Percentiles rank a stretch among this genome's conserved stretches.
These are phyloP conservation scores for Solanum neorickii DNA, from an alignment of 257 asterid genomes.

Conservation along the genomic window DNA sequence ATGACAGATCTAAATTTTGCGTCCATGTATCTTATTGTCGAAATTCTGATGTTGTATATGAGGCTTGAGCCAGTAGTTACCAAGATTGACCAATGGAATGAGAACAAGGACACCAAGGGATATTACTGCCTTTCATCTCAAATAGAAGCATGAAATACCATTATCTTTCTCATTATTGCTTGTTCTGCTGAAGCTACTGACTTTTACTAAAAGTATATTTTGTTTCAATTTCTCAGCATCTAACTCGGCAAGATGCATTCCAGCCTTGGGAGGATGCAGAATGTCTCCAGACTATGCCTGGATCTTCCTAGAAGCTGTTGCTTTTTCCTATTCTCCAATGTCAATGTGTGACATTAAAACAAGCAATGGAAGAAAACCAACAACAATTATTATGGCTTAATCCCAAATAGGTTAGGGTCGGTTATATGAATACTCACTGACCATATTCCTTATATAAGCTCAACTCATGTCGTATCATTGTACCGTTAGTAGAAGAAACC, in stretches of 20 bases:
- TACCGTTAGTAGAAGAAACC: neutral
- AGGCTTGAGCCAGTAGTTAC: neutral
- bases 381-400: neutral
- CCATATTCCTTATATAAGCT: neutral
- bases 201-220: neutral
- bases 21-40: neutral
- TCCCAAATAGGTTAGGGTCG: neutral
- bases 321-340: neutral
- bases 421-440: neutral
- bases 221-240: conserved; percentile 1
- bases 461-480: neutral
- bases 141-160: neutral
- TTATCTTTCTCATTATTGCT: neutral
- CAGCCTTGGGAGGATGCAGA: conserved; percentile 11
- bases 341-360: neutral
- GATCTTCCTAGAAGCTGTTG: neutral
- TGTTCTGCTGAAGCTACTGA: neutral
- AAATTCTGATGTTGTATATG: neutral
- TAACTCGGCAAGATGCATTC: conserved; percentile 9
- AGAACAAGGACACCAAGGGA: neutral
- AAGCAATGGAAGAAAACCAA: neutral
- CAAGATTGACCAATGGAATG: neutral
- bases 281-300: conserved; percentile 4
- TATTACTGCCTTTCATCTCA: neutral
- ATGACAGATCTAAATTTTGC: neutral